Conservation (phyloP, 2,329 filamentous ascomycete species). For the Colletotrichum sp. region DNA sequence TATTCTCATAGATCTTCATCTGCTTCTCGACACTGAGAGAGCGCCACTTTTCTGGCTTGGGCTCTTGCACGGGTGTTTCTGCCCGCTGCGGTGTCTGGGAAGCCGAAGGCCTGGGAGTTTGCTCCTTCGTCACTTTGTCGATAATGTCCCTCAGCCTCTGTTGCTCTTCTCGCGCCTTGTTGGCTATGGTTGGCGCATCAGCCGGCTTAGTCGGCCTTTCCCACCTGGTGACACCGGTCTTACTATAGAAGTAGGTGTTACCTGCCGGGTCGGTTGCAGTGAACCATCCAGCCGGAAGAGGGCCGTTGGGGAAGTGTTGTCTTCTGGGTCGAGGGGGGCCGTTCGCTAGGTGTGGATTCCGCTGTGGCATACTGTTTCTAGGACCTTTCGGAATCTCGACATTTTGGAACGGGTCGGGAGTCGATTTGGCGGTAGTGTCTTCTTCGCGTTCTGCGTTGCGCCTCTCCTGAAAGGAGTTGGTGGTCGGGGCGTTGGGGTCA, state of each 20-base stretch:
- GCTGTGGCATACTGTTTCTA: slow-evolving; percentile 63
- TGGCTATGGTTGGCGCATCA: slow-evolving; percentile 68
- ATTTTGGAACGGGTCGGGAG: slow-evolving; percentile 47
- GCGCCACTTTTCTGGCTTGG: slow-evolving; percentile 74
- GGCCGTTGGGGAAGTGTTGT: slow-evolving; percentile 58
- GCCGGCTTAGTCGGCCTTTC: slow-evolving; percentile 72
- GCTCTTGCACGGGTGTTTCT: slow-evolving; percentile 58
- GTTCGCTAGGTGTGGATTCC: slow-evolving; percentile 52
- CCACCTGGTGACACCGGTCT: slow-evolving; percentile 81
- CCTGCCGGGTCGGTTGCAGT: slow-evolving; percentile 73
- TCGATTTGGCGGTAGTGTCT: slow-evolving; percentile 35
- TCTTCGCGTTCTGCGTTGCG: slow-evolving; percentile 53
- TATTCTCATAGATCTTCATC: slow-evolving; percentile 94
- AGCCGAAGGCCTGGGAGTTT: slow-evolving; percentile 55
- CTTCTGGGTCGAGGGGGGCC: slow-evolving; percentile 42
- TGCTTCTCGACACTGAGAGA: slow-evolving; percentile 79
- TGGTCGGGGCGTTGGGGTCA: slow-evolving; percentile 65
- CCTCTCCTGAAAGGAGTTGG: slow-evolving; percentile 66
- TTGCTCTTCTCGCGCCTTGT: slow-evolving; percentile 66
- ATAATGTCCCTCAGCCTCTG: slow-evolving; percentile 84
- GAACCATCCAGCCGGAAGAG: slow-evolving; percentile 86
- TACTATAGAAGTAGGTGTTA: slow-evolving; percentile 84
- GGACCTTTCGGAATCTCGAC: slow-evolving; percentile 62
- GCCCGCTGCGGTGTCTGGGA: slow-evolving; percentile 69
- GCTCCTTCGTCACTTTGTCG: slow-evolving; percentile 79